A percentile compares a stretch with the other conserved stretches of the same genome.
Conservation (phyloP, 1,284 basidiomycete genomes). For the Volvariella surrecta region DNA sequence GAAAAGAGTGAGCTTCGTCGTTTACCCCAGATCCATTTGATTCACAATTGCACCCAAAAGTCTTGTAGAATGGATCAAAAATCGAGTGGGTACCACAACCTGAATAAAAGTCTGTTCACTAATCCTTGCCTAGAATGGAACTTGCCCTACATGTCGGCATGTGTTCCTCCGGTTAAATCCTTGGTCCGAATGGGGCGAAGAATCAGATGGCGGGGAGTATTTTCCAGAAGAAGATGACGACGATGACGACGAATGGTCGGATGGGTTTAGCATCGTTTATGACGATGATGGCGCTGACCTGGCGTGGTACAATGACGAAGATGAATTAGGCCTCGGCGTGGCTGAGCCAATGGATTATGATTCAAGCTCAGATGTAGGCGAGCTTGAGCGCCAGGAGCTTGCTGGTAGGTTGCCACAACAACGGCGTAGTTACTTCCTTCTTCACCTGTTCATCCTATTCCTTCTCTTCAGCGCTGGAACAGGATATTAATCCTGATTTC, state of each 20-base stretch:
- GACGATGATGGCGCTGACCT: slow-evolving; percentile 25
- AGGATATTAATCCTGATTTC: slow-evolving; percentile 18
- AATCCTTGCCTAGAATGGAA: slow-evolving; percentile 44
- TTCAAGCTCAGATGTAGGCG: background rate
- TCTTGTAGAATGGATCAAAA: slow-evolving; percentile 55
- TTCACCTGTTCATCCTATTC: slow-evolving; percentile 11
- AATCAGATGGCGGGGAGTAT: slow-evolving; percentile 61
- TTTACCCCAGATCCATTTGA: background rate
- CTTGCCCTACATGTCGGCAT: slow-evolving; percentile 57
- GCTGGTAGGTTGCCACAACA: slow-evolving; percentile 14
- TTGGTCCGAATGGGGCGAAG: slow-evolving; percentile 45
- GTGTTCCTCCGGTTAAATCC: slow-evolving; percentile 46
- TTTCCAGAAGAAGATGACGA: slow-evolving; percentile 42
- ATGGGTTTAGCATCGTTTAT: slow-evolving; percentile 17
- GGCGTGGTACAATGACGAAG: slow-evolving; percentile 18
- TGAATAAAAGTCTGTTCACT: background rate
- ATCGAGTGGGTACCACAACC: slow-evolving; percentile 28
- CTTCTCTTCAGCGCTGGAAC: slow-evolving; percentile 14
- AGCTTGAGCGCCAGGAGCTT: background rate
- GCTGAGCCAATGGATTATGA: slow-evolving; percentile 9
- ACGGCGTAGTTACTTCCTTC: slow-evolving; percentile 5
- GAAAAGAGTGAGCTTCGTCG: slow-evolving; percentile 43
- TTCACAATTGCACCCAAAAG: slow-evolving; percentile 21
- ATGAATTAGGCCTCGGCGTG: slow-evolving; percentile 15
- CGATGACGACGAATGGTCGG: slow-evolving; percentile 18